Conservation (phyloP, 768 basidiomycete genomes). For the Kwoniella sp. region DNA sequence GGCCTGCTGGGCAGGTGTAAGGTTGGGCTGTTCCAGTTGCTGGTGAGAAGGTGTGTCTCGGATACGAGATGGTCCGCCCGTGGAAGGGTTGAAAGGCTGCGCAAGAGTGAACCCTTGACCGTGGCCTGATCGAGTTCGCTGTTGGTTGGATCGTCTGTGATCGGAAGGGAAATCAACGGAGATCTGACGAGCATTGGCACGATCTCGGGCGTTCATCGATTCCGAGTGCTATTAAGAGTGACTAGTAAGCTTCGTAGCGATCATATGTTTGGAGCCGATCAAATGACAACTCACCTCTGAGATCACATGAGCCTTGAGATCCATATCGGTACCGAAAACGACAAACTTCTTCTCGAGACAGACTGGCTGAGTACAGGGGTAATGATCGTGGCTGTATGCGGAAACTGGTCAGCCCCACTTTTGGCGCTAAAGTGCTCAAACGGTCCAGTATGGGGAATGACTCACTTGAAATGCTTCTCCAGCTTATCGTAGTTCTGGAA, state of each 20-base stretch:
- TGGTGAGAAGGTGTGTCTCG: slow-evolving; percentile 33
- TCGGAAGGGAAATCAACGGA: slow-evolving; percentile 40
- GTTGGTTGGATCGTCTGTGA: slow-evolving; percentile 26
- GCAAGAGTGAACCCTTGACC: slow-evolving; percentile 36
- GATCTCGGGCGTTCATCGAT: slow-evolving; percentile 52
- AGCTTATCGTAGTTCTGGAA: slow-evolving; percentile 77
- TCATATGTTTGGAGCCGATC: neutral
- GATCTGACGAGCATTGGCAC: slow-evolving; percentile 52
- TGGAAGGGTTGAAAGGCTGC: slow-evolving; percentile 17
- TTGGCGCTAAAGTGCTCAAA: neutral
- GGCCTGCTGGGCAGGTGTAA: slow-evolving; percentile 43
- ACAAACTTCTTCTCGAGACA: slow-evolving; percentile 91
- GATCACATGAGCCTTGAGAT: slow-evolving; percentile 88
- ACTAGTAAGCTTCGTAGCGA: neutral
- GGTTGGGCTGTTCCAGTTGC: slow-evolving; percentile 34
- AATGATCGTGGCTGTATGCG: slow-evolving; percentile 69
- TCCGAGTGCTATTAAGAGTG: slow-evolving; percentile 47
- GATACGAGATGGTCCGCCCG: slow-evolving; percentile 14
- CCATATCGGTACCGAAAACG: slow-evolving; percentile 82
- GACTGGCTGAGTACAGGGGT: slow-evolving; percentile 69
- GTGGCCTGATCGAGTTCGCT: slow-evolving; percentile 20
- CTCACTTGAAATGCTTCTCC: slow-evolving; percentile 56
- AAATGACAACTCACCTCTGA: slow-evolving; percentile 59
- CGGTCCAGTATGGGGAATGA: neutral
- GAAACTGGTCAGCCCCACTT: neutral